A percentile compares a stretch with the other conserved stretches of the same genome.
Conservation (phyloP, 306 rosid genomes). For the Senna siamea region DNA sequence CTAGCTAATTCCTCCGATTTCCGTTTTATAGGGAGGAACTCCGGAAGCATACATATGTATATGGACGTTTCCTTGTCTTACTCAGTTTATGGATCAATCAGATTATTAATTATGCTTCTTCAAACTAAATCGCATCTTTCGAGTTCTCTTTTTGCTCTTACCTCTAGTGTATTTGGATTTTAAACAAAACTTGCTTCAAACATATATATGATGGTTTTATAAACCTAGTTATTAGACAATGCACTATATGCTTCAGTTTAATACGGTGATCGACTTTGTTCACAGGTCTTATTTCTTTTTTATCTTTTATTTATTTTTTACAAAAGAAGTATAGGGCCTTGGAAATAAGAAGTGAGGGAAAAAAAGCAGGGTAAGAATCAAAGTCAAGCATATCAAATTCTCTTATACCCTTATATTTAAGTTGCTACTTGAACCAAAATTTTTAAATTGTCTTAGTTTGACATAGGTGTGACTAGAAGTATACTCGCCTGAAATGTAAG, state of each 20-base stretch:
- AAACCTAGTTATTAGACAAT: conserved; percentile 36
- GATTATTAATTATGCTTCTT: conserved; percentile 29
- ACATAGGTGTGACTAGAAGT: too few species aligned
- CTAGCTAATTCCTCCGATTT: conserved; percentile 30
- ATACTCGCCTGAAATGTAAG: too few species aligned
- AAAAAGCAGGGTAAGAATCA: too few species aligned
- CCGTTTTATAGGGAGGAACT: conserved; percentile 25
- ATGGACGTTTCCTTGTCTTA: conserved; percentile 33
- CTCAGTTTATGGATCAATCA: conserved; percentile 35
- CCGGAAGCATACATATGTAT: conserved; percentile 24
- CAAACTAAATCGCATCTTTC: conserved; percentile 21
- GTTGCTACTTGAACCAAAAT: too few species aligned
- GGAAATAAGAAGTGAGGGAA: too few species aligned
- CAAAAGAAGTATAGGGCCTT: too few species aligned
- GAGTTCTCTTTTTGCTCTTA: not conserved
- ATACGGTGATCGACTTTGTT: too few species aligned
- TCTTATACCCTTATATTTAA: too few species aligned
- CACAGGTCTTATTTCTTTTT: too few species aligned
- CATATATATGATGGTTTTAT: conserved; percentile 44
- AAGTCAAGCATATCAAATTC: too few species aligned
- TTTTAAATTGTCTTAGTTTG: too few species aligned
- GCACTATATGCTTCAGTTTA: conserved; percentile 1
- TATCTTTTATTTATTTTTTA: too few species aligned
- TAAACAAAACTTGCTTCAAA: conserved; percentile 30
- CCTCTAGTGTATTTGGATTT: conserved; percentile 26